Conservation (phyloP, 352 stramenopile genomes). For the Globisporangium cederbergense region DNA sequence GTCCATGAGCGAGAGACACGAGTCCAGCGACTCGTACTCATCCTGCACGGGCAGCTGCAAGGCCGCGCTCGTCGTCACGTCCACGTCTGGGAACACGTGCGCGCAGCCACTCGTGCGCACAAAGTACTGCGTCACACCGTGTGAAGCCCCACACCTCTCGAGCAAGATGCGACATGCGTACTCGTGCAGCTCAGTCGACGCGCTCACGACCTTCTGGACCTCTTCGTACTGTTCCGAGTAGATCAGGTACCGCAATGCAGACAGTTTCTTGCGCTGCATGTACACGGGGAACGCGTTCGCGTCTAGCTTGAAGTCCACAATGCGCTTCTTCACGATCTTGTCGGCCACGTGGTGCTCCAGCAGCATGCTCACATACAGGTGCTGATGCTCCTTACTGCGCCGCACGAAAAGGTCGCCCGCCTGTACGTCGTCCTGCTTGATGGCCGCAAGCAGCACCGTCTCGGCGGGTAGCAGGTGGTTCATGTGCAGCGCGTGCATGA, state of each 20-base stretch:
- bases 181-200: constrained; percentile 23
- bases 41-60: constrained; percentile 29
- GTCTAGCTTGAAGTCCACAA: constrained; percentile 54
- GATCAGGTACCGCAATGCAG: constrained; percentile 55
- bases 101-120: constrained; percentile 38
- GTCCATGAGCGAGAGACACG: constrained; percentile 47
- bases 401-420: constrained; percentile 58
- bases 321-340: constrained; percentile 72
- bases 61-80: constrained; percentile 24
- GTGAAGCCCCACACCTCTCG: constrained; percentile 30
- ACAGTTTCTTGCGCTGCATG: constrained; percentile 41
- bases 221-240: constrained; percentile 64
- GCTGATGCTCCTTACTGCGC: constrained; percentile 30
- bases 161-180: constrained; percentile 63
- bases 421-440: constrained; percentile 52
- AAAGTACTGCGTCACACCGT: constrained; percentile 53
- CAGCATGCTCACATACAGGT: constrained; percentile 47
- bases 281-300: constrained; percentile 56
- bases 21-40: constrained; percentile 36
- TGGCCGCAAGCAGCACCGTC: constrained; percentile 32
- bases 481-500: constrained; percentile 45
- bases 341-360: constrained; percentile 41
- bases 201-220: constrained; percentile 34
- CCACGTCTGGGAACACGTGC: constrained; percentile 42
- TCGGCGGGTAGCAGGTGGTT: constrained; percentile 38